Evolutionary conservation across 352 stramenopile genomes (phyloP), one percentile per base, ranked within the genome.

Genomic region (Globisporangium megalacanthum): DNA sequence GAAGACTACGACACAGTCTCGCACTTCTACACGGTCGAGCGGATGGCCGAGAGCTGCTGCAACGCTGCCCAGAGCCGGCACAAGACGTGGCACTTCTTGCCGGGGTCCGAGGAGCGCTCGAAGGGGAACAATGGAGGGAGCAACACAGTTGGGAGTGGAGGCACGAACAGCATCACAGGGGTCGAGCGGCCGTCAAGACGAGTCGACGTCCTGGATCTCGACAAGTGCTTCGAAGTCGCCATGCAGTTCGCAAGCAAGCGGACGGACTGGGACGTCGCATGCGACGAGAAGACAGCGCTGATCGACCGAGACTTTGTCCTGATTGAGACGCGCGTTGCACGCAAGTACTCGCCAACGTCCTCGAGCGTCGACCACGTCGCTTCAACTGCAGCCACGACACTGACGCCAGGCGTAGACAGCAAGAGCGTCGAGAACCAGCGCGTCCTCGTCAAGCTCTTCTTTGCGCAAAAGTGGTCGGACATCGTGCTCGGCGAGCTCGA

Each of bases 381-480:
- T 11, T 20, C 41, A 19, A 47, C 41, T n/a, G 19, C 15, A 1
- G 15, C 36, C 44, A 11, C 25, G 22, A 3, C 20, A 8, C 19
- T 19, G 13, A n/a, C 41, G 22, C 46, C 33, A 15, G 22, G 31
- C 10, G 9, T 6, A 1, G 19, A 8, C 17, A 31, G 42, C 31
- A 68, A 48, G 14, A 50, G n/a, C 31, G 33, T 15, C 1, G 46
- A 60, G 8, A 49, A 61, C 10, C 74, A 74, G 31, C 73, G 73
- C 15, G 37, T 56, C 0, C 71, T 97, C 3, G 73, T 76, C 2
- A 78, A 69, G 29, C 73, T 90, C 15, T 58, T 96, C 8, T 97
- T 95, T 37, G 82, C 90, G 52, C 87, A 97, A 53, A 97, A 97
- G 52, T 97, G 89, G 87, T 75, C 89, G 9, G 88, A 97, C 55